These are phyloP conservation scores for Sclerotinia borealis DNA, from an alignment of 2,329 filamentous ascomycete genomes.

Conservation along the genomic window DNA sequence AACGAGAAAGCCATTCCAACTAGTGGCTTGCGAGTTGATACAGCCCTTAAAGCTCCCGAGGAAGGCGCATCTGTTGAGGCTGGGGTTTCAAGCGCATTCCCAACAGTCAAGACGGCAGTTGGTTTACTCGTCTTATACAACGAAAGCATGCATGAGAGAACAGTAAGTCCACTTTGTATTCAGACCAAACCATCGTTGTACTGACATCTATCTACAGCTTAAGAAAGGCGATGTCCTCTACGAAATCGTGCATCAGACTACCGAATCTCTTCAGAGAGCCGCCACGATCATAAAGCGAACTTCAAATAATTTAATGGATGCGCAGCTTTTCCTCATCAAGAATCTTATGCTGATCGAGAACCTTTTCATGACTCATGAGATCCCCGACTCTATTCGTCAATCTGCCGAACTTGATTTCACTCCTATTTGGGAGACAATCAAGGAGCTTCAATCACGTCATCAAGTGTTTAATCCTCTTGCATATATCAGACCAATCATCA, in stretches of 20 bases:
- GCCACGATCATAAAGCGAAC: constrained; percentile 63
- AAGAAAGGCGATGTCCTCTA: constrained; percentile 54
- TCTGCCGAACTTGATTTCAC: constrained; percentile 53
- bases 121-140: constrained; percentile 58
- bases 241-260: constrained; percentile 86
- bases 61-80: constrained; percentile 50
- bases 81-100: constrained; percentile 51
- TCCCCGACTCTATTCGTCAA: constrained; percentile 58
- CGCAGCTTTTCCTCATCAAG: constrained; percentile 88
- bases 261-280: constrained; percentile 71
- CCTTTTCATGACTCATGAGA: constrained; percentile 92
- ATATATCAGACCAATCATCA: constrained; percentile 38
- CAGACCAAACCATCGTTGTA: constrained; percentile 11
- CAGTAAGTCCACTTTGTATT: constrained; percentile 21
- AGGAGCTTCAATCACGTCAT: constrained; percentile 38
- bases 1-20: background rate
- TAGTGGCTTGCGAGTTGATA: constrained; percentile 10
- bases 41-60: constrained; percentile 36
- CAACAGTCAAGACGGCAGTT: constrained; percentile 51
- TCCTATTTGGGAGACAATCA: constrained; percentile 58
- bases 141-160: constrained; percentile 30
- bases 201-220: constrained; percentile 18
- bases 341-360: constrained; percentile 94
- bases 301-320: constrained; percentile 55
- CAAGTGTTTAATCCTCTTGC: constrained; percentile 51